These are phyloP conservation scores for Passiflora organensis DNA, from an alignment of 345 rosid genomes.

Conservation along the genomic window DNA sequence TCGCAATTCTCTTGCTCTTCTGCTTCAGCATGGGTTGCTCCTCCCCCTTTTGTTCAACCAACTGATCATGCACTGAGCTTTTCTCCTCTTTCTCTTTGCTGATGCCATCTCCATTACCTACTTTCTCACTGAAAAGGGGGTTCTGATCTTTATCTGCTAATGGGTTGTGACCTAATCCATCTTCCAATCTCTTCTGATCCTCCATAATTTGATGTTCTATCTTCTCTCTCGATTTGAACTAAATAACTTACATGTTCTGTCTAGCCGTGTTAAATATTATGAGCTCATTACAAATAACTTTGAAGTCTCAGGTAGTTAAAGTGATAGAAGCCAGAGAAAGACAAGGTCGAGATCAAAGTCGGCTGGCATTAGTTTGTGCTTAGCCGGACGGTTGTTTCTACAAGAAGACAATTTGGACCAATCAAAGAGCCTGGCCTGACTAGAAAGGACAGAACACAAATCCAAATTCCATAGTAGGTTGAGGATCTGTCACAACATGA, in stretches of 20 bases:
- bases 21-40: conserved; percentile 14
- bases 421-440: background rate
- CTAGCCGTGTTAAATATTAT: too few relatives aligned
- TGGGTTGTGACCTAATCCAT: conserved; percentile 28
- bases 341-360: background rate
- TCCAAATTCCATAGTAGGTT: too few relatives aligned
- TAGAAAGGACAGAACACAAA: background rate
- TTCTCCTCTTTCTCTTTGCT: conserved; percentile 1
- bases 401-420: background rate
- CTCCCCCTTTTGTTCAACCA: conserved; percentile 14
- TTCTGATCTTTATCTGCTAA: conserved; percentile 5
- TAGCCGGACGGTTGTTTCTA: background rate
- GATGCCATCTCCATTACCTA: conserved; percentile 5
- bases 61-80: background rate
- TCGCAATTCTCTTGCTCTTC: conserved; percentile 47
- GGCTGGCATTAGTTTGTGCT: conserved; percentile 9
- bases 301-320: background rate
- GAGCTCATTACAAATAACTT: too few relatives aligned
- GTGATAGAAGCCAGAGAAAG: background rate
- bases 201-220: conserved; percentile 17
- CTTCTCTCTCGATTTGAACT: too few relatives aligned
- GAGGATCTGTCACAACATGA: too few relatives aligned
- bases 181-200: conserved; percentile 46
- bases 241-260: too few relatives aligned
- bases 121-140: background rate